A percentile compares a stretch with the other conserved stretches of the same genome.
Conservation (phyloP, 306 rosid genomes). For the Bauhinia variegata region DNA sequence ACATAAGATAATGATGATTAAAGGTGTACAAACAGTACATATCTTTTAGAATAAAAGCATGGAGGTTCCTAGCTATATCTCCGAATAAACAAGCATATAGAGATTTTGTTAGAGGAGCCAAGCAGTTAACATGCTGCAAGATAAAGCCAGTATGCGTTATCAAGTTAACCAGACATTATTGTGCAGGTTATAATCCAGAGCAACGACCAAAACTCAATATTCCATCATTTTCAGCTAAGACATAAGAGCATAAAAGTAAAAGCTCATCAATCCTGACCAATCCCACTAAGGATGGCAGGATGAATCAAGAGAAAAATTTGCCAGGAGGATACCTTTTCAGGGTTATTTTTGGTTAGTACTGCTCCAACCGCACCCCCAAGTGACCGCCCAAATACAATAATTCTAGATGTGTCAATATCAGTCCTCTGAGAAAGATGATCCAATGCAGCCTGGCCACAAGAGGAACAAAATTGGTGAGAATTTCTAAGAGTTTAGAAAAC, state of each 20-base stretch:
- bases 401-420: slow-evolving; percentile 90
- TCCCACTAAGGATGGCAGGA: neutral
- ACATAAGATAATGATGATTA: slow-evolving; percentile 30
- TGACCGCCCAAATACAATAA: slow-evolving; percentile 94
- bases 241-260: neutral
- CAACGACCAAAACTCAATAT: slow-evolving; percentile 11
- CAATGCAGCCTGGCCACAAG: slow-evolving; percentile 78
- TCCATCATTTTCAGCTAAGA: slow-evolving; percentile 15
- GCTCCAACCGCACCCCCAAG: slow-evolving; percentile 99
- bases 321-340: slow-evolving; percentile 74
- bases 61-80: slow-evolving; percentile 27
- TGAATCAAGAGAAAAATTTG: neutral
- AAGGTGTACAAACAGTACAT: slow-evolving; percentile 17
- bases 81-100: slow-evolving; percentile 10
- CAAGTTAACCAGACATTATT: slow-evolving; percentile 11
- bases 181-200: neutral
- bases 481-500: neutral
- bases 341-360: slow-evolving; percentile 78
- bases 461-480: slow-evolving; percentile 12
- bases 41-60: slow-evolving; percentile 28
- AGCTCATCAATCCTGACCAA: neutral
- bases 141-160: slow-evolving; percentile 26
- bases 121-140: slow-evolving; percentile 15
- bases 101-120: slow-evolving; percentile 20
- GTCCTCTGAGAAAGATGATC: slow-evolving; percentile 92